A percentile compares a stretch with the other conserved stretches of the same genome.
phyloP scores from a whole-genome alignment of 805 yeast species.

The Candida sakaeoensis region DNA sequence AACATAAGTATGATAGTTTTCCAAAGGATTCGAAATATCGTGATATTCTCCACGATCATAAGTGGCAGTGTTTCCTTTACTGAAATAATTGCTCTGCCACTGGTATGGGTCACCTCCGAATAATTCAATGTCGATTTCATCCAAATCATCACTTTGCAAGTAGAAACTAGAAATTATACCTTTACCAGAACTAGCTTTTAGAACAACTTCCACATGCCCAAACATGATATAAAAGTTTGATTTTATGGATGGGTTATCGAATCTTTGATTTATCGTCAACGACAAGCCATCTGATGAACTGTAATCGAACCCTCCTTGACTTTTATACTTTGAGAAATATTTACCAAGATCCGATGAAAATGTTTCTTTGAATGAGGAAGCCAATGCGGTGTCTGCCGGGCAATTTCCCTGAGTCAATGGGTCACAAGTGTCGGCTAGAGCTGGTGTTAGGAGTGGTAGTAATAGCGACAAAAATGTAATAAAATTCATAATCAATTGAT shows the following conservation, averaged over 20 bases:
- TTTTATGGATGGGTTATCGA: constrained; percentile 73
- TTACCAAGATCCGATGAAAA: constrained; percentile 18
- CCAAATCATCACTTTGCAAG: constrained; percentile 78
- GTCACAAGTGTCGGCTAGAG: constrained; percentile 17
- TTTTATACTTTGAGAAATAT: constrained; percentile 17
- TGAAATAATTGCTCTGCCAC: constrained; percentile 75
- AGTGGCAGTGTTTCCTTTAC: constrained; percentile 73
- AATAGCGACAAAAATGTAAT: neutral
- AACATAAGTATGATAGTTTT: constrained; percentile 69
- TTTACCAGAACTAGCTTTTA: constrained; percentile 70
- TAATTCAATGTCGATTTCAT: constrained; percentile 89
- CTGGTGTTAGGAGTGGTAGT: neutral
- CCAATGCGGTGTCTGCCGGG: constrained; percentile 27
- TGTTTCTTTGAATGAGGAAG: constrained; percentile 25
- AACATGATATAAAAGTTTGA: constrained; percentile 86
- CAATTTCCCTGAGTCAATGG: constrained; percentile 25
- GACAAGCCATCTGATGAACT: constrained; percentile 51
- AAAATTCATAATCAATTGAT: neutral
- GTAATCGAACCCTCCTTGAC: constrained; percentile 27
- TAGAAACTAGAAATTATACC: constrained; percentile 83
- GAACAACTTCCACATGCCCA: constrained; percentile 72
- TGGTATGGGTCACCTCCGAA: constrained; percentile 74
- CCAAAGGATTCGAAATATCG: constrained; percentile 51
- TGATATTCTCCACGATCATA: constrained; percentile 81
- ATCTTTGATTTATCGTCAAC: constrained; percentile 56